Percentiles rank a stretch among this genome's conserved stretches.
phyloP scores from a whole-genome alignment of 2,329 filamentous ascomycete genomes.

The Aphanoascus verrucosus region DNA sequence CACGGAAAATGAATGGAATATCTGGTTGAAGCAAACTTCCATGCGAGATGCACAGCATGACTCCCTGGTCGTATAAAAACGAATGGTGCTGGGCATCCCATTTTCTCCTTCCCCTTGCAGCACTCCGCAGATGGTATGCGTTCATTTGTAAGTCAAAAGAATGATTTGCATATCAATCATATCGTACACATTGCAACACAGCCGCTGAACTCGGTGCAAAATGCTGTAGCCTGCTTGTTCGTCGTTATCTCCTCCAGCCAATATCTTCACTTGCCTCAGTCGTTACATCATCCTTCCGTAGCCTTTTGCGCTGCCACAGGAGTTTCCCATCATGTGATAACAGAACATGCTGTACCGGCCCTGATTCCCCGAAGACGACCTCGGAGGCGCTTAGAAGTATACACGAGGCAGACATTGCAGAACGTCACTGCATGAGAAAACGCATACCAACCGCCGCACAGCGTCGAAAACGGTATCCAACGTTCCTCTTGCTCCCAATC shows the following conservation, averaged over 20 bases:
- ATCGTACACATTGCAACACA: not conserved
- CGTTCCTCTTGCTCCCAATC: not conserved
- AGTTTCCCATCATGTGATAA: not conserved
- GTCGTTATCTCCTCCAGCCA: not conserved
- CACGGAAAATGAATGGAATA: not conserved
- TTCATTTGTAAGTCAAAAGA: not conserved
- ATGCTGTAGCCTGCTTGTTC: conserved; percentile 6
- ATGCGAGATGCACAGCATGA: not conserved
- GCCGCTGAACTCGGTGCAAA: not conserved
- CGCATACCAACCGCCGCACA: not conserved
- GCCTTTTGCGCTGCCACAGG: conserved; percentile 1
- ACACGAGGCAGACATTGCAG: not conserved
- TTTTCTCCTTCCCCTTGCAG: not conserved
- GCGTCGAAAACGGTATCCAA: not conserved
- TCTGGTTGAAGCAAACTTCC: conserved; percentile 8
- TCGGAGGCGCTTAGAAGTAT: not conserved
- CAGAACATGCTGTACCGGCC: not conserved
- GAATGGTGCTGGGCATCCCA: not conserved
- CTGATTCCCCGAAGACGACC: not conserved
- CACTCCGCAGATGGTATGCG: not conserved
- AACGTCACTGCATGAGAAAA: not conserved
- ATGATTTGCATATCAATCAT: not conserved
- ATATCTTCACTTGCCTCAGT: not conserved
- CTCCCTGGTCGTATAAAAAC: not conserved
- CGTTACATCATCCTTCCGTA: not conserved